These are phyloP conservation scores for Mikania micrantha DNA, from an alignment of 129 eudicot genomes.

Conservation along the genomic window DNA sequence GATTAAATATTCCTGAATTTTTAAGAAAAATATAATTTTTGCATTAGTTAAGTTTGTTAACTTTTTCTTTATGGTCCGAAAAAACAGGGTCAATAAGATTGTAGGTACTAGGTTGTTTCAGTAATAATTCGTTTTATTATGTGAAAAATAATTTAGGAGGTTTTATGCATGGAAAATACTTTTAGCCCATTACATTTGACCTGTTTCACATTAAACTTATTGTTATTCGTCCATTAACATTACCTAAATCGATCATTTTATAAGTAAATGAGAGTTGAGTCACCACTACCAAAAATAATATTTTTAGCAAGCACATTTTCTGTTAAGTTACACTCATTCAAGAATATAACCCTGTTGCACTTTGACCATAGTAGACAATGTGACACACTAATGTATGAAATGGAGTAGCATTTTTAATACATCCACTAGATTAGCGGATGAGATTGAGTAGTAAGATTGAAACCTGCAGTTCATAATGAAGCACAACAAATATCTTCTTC, in stretches of 20 bases:
- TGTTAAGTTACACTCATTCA: neutral
- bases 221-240: neutral
- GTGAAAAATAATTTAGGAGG: neutral
- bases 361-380: constrained; percentile 6
- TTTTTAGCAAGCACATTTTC: neutral
- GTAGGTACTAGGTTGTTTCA: neutral
- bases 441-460: neutral
- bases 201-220: neutral
- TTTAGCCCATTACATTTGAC: neutral
- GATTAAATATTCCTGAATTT: neutral
- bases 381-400: neutral
- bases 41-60: neutral
- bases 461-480: constrained; percentile 85
- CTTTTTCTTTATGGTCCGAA: too few relatives aligned
- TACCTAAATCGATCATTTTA: neutral
- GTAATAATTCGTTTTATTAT: neutral
- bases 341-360: neutral
- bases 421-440: neutral
- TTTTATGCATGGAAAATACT: neutral
- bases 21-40: neutral
- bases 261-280: neutral
- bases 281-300: neutral
- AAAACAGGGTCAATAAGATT: neutral
- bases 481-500: constrained; percentile 78
- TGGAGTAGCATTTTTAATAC: neutral